Evolutionary conservation across 495 filamentous ascomycete genomes (phyloP), one percentile per base, ranked within the genome.

Genomic region (Penicillium coffeae): DNA sequence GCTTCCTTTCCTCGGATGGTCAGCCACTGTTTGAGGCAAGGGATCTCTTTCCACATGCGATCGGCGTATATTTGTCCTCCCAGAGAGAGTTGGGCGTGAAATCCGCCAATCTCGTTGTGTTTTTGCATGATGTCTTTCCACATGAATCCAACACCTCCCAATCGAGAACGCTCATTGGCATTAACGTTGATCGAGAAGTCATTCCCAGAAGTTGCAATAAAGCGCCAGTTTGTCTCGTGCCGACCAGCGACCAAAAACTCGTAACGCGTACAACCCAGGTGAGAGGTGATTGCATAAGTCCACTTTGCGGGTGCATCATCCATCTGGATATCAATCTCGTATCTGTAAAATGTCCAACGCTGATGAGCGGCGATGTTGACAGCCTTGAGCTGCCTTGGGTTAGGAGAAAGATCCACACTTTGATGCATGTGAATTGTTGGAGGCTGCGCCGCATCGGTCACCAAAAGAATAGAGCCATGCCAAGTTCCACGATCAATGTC

Each of bases 61-160:
- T 98, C 93, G 0, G 90, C 94, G 67, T 94, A 98, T 47, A 98
- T 93, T 67, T 97, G 94, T 42, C 90, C 89, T 30, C 93, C 93
- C 2, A 96, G 74, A 18, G 90, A 92, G 7, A 98, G 73, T 58
- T 98, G 93, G 3, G 85, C 81, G 59, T 98, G 93, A 68, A 98
- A 98, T 8, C 93, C 93, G 43, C 90, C 90, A 58, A 89, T 94
- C 56, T 98, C 93, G 34, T 87, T 81, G 64, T 98, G 94, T 75
- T 96, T 97, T 66, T 95, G 91, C 67, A 98, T 80, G 22, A 98
- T 89, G 59, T 98, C 93, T 55, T 95, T 96, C 93, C 93, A 98
- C 93, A 98, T 95, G 62, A 88, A 90, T 0, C 90, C 88, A 7
- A 90, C 77, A 0, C 93, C 93, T 19, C 94, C 94, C 1, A 96